Conservation (phyloP, 2,329 filamentous ascomycete species). For the Ophiostoma sp. region DNA sequence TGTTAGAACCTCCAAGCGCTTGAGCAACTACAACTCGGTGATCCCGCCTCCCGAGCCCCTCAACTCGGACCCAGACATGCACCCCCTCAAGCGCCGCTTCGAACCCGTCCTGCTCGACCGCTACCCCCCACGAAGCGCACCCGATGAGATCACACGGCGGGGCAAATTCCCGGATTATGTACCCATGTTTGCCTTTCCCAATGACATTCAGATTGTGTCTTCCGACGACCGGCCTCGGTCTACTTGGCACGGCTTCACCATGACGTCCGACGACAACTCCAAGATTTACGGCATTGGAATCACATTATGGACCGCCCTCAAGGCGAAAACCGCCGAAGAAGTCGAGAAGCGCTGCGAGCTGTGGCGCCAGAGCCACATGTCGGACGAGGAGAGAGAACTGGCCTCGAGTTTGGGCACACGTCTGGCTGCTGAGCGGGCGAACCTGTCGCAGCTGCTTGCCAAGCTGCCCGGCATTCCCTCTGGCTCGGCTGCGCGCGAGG, state of each 20-base stretch:
- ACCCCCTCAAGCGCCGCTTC: constrained; percentile 87
- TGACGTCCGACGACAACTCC: constrained; percentile 89
- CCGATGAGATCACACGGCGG: constrained; percentile 72
- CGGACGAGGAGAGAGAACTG: constrained; percentile 81
- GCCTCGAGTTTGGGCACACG: constrained; percentile 87
- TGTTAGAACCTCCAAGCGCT: constrained; percentile 72
- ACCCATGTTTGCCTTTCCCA: constrained; percentile 98
- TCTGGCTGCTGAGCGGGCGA: constrained; percentile 78
- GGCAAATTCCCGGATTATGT: constrained; percentile 94
- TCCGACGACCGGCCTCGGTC: constrained; percentile 88
- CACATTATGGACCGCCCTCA: constrained; percentile 87
- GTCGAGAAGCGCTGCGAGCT: constrained; percentile 77
- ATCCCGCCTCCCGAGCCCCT: constrained; percentile 90
- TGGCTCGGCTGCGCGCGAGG: constrained; percentile 74
- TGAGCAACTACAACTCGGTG: constrained; percentile 98
- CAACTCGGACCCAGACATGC: constrained; percentile 85
- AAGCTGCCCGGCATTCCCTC: constrained; percentile 75
- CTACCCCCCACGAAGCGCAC: constrained; percentile 78
- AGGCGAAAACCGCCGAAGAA: constrained; percentile 73
- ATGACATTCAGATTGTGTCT: constrained; percentile 94
- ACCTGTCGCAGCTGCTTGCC: constrained; percentile 81
- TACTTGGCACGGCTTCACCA: constrained; percentile 98
- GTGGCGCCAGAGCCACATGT: constrained; percentile 84
- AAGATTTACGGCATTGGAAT: constrained; percentile 89
- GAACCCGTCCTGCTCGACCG: constrained; percentile 94